A percentile compares a stretch with the other conserved stretches of the same genome.
These are phyloP conservation scores for Candida jianshihensis DNA, from an alignment of 805 yeast species.

Conservation along the genomic window DNA sequence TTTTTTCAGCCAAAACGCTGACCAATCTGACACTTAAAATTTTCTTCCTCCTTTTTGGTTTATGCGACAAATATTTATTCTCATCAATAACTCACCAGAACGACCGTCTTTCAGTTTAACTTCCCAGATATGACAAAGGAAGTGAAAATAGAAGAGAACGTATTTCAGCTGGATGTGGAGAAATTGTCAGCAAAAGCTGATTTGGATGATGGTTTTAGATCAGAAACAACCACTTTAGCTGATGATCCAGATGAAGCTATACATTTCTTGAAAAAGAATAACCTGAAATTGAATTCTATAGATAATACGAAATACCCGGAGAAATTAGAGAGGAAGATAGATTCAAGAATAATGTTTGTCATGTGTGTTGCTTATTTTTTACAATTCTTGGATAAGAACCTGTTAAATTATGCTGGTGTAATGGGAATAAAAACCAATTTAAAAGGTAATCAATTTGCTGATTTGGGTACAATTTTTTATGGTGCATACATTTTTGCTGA, in stretches of 20 bases:
- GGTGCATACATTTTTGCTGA: constrained; percentile 49
- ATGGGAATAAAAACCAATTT: constrained; percentile 53
- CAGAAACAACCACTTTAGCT: constrained; percentile 8
- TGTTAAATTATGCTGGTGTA: constrained; percentile 54
- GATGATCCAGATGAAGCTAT: constrained; percentile 21
- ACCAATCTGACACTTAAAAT: no score
- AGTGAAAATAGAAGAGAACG: no score
- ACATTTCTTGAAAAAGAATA: constrained; percentile 12
- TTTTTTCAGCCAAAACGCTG: no score
- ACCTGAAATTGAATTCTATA: constrained; percentile 3
- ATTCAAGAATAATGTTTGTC: constrained; percentile 38
- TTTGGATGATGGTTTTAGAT: neutral
- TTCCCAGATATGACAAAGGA: no score
- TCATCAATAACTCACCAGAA: no score
- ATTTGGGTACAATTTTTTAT: constrained; percentile 46
- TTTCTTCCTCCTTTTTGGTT: no score
- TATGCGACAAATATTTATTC: no score
- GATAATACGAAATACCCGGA: constrained; percentile 11
- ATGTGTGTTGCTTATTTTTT: constrained; percentile 48
- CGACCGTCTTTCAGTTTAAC: no score
- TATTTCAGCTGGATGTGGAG: no score
- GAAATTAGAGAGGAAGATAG: constrained; percentile 32
- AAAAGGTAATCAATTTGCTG: constrained; percentile 41
- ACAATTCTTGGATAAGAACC: constrained; percentile 54
- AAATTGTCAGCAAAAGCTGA: neutral